Evolutionary conservation across 345 rosid genomes (phyloP).

Genomic region (Limnanthes douglasii): DNA sequence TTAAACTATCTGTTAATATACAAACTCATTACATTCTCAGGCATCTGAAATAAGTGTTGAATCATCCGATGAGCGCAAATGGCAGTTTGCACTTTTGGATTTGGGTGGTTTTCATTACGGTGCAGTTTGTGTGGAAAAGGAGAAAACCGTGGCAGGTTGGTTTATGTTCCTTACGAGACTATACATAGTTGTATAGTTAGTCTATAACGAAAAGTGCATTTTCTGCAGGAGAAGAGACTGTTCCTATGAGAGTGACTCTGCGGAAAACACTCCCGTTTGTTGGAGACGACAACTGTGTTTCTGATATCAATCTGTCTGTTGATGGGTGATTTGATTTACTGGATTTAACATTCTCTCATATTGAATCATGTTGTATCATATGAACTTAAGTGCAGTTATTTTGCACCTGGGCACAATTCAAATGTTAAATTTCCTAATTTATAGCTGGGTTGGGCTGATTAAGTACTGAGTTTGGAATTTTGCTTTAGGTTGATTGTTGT

Average conservation of each 20-base stretch:
- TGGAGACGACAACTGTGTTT: constrained; percentile 34
- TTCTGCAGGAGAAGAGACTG: constrained; percentile 11
- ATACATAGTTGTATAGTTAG: not conserved
- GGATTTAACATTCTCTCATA: too few species aligned
- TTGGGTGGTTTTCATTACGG: constrained; percentile 41
- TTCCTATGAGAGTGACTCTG: constrained; percentile 30
- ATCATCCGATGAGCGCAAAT: constrained; percentile 23
- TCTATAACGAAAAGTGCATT: not conserved
- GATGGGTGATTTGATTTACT: too few species aligned
- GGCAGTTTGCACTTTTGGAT: constrained; percentile 42
- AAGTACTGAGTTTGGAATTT: too few species aligned
- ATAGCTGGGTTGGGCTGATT: too few species aligned
- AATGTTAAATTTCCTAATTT: too few species aligned
- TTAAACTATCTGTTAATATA: not conserved
- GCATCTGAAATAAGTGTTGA: constrained; percentile 31
- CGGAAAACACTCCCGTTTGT: constrained; percentile 60
- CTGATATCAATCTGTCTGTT: constrained; percentile 28
- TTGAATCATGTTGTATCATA: too few species aligned
- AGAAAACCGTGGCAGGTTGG: constrained; percentile 16
- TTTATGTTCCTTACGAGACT: not conserved
- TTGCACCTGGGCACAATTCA: too few species aligned
- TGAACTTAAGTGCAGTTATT: too few species aligned
- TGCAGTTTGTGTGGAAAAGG: constrained; percentile 33
- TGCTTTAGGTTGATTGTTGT: too few species aligned
- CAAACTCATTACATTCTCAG: constrained; percentile 10